A percentile compares a stretch with the other conserved stretches of the same genome.
phyloP scores from a whole-genome alignment of 176 grass and related monocot species.

The Chrysopogon serrulatus region DNA sequence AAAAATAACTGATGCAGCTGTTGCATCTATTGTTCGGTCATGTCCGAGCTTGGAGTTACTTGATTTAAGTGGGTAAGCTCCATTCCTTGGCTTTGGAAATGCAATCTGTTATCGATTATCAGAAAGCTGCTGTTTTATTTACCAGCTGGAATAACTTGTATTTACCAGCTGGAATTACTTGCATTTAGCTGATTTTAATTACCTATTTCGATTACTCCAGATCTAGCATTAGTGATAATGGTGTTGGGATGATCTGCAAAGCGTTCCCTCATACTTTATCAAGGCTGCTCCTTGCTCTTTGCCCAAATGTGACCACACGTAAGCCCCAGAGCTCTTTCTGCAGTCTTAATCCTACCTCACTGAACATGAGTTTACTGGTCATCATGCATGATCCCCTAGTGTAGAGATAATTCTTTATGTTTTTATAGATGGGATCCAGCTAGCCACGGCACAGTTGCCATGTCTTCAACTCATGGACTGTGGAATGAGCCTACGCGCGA shows the following conservation, averaged over 20 bases:
- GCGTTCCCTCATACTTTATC: conserved; percentile 65
- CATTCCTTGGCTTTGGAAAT: conserved; percentile 1
- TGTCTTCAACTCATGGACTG: conserved; percentile 88
- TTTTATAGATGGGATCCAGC: conserved; percentile 80
- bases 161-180: background rate
- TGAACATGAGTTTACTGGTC: background rate
- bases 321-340: conserved; percentile 12
- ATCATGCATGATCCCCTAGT: background rate
- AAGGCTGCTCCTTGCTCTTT: conserved; percentile 85
- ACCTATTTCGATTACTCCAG: conserved; percentile 37
- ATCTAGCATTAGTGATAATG: conserved; percentile 93
- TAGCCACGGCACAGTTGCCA: conserved; percentile 77
- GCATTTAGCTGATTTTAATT: background rate
- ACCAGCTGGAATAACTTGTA: background rate
- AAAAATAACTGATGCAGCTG: conserved; percentile 89
- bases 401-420: background rate
- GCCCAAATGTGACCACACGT: conserved; percentile 86
- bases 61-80: conserved; percentile 90
- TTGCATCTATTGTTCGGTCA: conserved; percentile 75
- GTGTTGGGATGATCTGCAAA: conserved; percentile 89
- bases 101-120: background rate
- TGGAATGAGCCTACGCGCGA: conserved; percentile 75
- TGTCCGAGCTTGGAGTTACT: conserved; percentile 78
- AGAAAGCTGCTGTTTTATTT: conserved; percentile 8
- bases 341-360: background rate